phyloP scores from a whole-genome alignment of 768 basidiomycete genomes.

The Lactarius psammicola region DNA sequence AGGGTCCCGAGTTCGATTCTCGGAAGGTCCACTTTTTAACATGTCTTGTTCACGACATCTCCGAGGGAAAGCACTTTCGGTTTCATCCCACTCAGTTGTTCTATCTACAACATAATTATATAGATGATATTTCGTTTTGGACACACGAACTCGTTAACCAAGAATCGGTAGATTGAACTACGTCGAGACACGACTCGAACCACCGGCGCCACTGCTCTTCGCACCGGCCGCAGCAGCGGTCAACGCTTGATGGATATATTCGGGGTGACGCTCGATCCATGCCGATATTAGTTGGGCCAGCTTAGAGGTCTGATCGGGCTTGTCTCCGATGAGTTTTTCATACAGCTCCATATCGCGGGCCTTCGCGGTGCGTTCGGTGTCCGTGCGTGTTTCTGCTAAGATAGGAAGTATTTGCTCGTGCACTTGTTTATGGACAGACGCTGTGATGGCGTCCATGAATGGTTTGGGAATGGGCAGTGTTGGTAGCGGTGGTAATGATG shows the following conservation, averaged over 20 bases:
- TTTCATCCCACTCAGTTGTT: neutral
- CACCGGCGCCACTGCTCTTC: neutral
- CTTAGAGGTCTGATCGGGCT: constrained; percentile 14
- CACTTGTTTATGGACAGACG: constrained; percentile 7
- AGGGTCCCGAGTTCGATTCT: constrained; percentile 64
- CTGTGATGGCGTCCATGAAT: constrained; percentile 15
- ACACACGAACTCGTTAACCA: neutral
- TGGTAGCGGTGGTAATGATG: neutral
- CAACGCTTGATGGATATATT: constrained; percentile 11
- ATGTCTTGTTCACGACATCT: neutral
- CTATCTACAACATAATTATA: neutral
- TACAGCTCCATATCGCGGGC: constrained; percentile 19
- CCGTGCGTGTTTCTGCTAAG: constrained; percentile 5
- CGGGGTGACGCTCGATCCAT: constrained; percentile 22
- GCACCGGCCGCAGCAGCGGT: neutral
- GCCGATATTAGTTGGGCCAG: constrained; percentile 17
- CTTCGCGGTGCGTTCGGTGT: constrained; percentile 12
- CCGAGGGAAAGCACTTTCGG: neutral
- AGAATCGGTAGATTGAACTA: constrained; percentile 1
- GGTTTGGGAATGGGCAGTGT: constrained; percentile 4
- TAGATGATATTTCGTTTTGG: neutral
- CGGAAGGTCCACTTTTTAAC: constrained; percentile 54
- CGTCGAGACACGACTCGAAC: neutral
- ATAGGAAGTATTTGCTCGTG: constrained; percentile 18
- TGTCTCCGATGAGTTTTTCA: constrained; percentile 22